A percentile compares a stretch with the other conserved stretches of the same genome.
Evolutionary conservation across 129 eudicot species (phyloP).

Genomic region (Logfia minima): DNA sequence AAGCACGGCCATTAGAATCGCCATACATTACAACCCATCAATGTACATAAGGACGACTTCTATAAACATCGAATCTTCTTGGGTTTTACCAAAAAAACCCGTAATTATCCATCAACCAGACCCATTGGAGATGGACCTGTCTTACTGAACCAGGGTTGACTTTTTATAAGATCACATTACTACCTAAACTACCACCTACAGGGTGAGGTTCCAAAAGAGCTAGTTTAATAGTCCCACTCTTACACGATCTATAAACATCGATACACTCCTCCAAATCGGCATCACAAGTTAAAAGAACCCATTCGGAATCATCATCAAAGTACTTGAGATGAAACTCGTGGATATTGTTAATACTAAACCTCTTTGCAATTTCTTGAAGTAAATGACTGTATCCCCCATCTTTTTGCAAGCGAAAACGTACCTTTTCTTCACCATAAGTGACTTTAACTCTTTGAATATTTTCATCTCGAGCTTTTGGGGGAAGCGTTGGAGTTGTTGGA

Average conservation of each 20-base stretch:
- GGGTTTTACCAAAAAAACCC: constrained; percentile 15
- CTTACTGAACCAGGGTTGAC: background rate
- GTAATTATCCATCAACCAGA: constrained; percentile 11
- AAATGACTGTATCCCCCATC: constrained; percentile 57
- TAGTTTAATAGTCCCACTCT: constrained; percentile 57
- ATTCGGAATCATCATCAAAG: constrained; percentile 90
- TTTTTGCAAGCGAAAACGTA: constrained; percentile 68
- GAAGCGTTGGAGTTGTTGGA: constrained; percentile 23
- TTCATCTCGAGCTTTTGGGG: constrained; percentile 42
- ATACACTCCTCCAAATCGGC: constrained; percentile 85
- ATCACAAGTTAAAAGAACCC: constrained; percentile 88
- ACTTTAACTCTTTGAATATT: constrained; percentile 57
- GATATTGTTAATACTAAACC: constrained; percentile 55
- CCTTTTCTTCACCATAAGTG: constrained; percentile 70
- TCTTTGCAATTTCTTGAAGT: constrained; percentile 51
- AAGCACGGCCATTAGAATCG: background rate
- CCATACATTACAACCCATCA: background rate
- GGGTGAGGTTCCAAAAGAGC: constrained; percentile 43
- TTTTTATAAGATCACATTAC: constrained; percentile 35
- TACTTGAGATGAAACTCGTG: constrained; percentile 66
- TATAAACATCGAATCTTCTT: background rate
- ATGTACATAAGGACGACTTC: background rate
- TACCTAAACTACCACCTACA: constrained; percentile 66
- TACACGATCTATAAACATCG: constrained; percentile 56
- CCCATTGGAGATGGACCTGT: background rate